phyloP scores from a whole-genome alignment of 106 monocot species.

The Chionographis japonica region DNA sequence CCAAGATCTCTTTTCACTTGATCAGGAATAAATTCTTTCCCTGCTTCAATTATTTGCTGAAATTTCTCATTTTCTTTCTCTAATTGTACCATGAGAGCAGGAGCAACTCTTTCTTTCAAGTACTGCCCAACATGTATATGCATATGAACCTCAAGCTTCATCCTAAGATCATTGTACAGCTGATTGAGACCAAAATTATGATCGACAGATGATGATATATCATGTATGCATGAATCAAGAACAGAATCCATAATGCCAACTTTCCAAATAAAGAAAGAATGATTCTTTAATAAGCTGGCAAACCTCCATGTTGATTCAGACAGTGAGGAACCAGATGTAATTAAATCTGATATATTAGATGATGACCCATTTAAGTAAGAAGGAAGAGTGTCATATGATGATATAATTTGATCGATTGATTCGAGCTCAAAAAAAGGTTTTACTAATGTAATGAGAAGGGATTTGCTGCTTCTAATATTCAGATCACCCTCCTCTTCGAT shows the following conservation, averaged over 20 bases:
- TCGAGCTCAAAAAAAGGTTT: conserved; percentile 75
- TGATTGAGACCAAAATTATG: conserved; percentile 72
- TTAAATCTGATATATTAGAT: conserved; percentile 19
- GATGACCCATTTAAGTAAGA: conserved; percentile 26
- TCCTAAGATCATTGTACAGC: conserved; percentile 50
- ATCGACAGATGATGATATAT: conserved; percentile 75
- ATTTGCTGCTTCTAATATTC: conserved; percentile 39
- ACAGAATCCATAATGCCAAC: conserved; percentile 66
- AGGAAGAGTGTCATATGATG: conserved; percentile 28
- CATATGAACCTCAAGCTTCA: conserved; percentile 63
- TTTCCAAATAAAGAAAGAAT: conserved; percentile 94
- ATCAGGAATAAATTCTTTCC: conserved; percentile 31
- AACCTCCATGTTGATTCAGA: conserved; percentile 60
- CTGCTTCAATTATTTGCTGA: conserved; percentile 33
- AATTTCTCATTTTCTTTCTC: conserved; percentile 50
- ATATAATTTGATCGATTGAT: conserved; percentile 52
- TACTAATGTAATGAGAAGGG: conserved; percentile 56
- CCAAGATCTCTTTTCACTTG: conserved; percentile 36
- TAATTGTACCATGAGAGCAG: conserved; percentile 50
- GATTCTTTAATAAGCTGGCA: conserved; percentile 41
- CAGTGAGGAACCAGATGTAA: conserved; percentile 33
- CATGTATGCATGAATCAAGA: conserved; percentile 75
- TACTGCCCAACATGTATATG: conserved; percentile 49
- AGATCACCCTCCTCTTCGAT: conserved; percentile 33
- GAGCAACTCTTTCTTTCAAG: conserved; percentile 66